Conservation (phyloP, 169 alveolate species). For the Cryptosporidium ubiquitum region DNA sequence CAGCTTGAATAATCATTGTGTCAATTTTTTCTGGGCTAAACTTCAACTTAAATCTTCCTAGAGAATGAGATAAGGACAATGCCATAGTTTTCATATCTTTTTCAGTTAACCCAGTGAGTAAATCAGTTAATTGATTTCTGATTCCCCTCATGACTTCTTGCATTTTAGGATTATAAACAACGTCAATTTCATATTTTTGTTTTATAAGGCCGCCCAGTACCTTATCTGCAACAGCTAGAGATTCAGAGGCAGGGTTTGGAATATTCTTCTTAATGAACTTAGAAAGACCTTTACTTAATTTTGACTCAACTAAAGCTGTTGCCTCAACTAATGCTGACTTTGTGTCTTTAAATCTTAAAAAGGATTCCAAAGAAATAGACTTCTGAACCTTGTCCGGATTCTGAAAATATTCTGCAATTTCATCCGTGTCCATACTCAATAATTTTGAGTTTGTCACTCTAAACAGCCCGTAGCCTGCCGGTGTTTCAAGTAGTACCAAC, state of each 20-base stretch:
- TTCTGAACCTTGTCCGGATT: conserved; percentile 89
- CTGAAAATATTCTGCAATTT: conserved; percentile 86
- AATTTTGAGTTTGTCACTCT: conserved; percentile 91
- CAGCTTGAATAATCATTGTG: conserved; percentile 99
- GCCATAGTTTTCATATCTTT: conserved; percentile 88
- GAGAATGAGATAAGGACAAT: conserved; percentile 89
- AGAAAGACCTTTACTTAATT: conserved; percentile 92
- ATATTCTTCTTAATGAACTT: conserved; percentile 94
- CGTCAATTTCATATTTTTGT: conserved; percentile 85
- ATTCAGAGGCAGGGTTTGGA: conserved; percentile 76
- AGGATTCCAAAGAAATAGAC: conserved; percentile 85
- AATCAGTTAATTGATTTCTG: conserved; percentile 84
- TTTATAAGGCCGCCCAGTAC: conserved; percentile 88
- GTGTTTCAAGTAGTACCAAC: conserved; percentile 98
- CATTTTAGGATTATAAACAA: conserved; percentile 85
- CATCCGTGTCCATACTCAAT: conserved; percentile 88
- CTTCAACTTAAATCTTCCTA: conserved; percentile 95
- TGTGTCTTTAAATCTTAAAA: conserved; percentile 90
- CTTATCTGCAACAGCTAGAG: conserved; percentile 85
- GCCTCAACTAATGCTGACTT: conserved; percentile 89
- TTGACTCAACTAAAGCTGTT: conserved; percentile 88
- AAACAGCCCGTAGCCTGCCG: conserved; percentile 99
- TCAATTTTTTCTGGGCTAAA: conserved; percentile 99
- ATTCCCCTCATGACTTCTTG: conserved; percentile 89
- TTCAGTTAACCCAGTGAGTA: conserved; percentile 88